phyloP scores from a whole-genome alignment of 2,329 filamentous ascomycete species.

The Pseudogymnoascus sp. region DNA sequence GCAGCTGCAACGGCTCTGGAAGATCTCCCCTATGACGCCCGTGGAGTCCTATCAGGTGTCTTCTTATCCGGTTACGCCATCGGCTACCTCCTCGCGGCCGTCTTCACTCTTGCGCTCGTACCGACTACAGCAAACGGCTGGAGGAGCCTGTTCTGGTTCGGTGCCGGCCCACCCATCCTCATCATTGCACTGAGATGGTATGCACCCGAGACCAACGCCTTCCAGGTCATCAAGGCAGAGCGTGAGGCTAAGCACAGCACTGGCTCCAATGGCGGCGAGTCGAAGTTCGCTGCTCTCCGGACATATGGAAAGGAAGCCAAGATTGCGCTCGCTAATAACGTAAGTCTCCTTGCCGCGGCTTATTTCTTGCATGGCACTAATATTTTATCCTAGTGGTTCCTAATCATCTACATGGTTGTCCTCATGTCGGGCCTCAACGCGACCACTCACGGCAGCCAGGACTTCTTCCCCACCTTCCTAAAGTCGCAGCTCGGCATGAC shows the following conservation, averaged over 20 bases:
- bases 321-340: constrained; percentile 55
- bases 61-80: constrained; percentile 23
- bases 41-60: constrained; percentile 24
- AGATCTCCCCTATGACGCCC: constrained; percentile 31
- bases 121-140: constrained; percentile 69
- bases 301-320: constrained; percentile 69
- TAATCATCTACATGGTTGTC: constrained; percentile 73
- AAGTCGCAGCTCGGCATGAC: constrained; percentile 39
- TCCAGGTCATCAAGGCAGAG: constrained; percentile 56
- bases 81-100: constrained; percentile 28
- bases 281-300: constrained; percentile 52
- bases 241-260: constrained; percentile 53
- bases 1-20: constrained; percentile 71
- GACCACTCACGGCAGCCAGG: constrained; percentile 22
- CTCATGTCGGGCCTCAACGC: constrained; percentile 87
- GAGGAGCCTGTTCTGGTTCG: constrained; percentile 83
- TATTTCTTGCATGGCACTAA: too few relatives aligned
- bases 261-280: constrained; percentile 58
- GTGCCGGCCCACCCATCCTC: constrained; percentile 65
- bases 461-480: constrained; percentile 51
- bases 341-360: background rate
- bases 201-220: constrained; percentile 70
- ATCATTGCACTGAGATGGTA: constrained; percentile 70
- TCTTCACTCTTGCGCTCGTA: constrained; percentile 58
- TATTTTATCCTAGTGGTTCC: constrained; percentile 60